Evolutionary conservation across 306 rosid genomes (phyloP).

Genomic region (Cucurbita pepo): DNA sequence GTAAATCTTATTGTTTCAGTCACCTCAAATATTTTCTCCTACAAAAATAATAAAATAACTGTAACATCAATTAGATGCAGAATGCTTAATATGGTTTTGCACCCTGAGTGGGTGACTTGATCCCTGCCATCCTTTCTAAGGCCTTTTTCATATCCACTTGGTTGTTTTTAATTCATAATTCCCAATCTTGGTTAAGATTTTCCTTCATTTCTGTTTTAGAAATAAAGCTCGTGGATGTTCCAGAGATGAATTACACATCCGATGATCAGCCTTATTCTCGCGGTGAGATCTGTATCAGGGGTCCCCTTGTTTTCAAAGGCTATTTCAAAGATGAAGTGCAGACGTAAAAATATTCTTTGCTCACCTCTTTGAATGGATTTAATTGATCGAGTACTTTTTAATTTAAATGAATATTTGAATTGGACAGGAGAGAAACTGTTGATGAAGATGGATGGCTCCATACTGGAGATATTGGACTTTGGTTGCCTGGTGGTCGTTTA

Average conservation of each 20-base stretch:
- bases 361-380: constrained; percentile 9
- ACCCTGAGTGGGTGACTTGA: not conserved
- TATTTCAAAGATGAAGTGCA: constrained; percentile 87
- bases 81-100: not conserved
- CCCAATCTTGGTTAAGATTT: constrained; percentile 3
- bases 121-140: not conserved
- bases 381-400: not conserved
- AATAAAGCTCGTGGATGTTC: constrained; percentile 91
- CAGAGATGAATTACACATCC: constrained; percentile 90
- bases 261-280: constrained; percentile 85
- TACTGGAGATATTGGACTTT: constrained; percentile 83
- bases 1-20: not conserved
- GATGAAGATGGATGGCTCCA: constrained; percentile 97
- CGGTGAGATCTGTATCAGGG: constrained; percentile 98
- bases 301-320: constrained; percentile 76
- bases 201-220: constrained; percentile 39
- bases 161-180: not conserved
- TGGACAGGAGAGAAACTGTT: constrained; percentile 75
- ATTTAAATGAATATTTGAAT: constrained; percentile 12
- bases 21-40: not conserved
- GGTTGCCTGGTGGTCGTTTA: constrained; percentile 87
- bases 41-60: not conserved
- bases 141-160: not conserved
- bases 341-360: constrained; percentile 44
- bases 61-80: not conserved